Conservation (phyloP, 352 stramenopile genomes). For the Phytophthora citricola region DNA sequence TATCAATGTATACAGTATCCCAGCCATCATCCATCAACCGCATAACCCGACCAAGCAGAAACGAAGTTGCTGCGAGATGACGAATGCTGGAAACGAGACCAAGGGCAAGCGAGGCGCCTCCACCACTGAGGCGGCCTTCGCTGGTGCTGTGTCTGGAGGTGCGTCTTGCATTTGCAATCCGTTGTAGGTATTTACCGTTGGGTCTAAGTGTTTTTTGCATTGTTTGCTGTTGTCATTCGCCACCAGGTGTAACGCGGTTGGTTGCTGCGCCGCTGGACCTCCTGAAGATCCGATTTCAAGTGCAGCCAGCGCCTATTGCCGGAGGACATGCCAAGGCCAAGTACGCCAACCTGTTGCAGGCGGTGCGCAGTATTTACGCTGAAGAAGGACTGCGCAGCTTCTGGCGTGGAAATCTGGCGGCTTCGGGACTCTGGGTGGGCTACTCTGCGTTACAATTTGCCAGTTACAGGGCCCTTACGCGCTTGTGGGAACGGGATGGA, state of each 20-base stretch:
- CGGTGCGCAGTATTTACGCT: slow-evolving; percentile 70
- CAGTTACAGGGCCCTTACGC: slow-evolving; percentile 60
- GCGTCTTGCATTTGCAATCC: not conserved
- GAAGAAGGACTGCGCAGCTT: slow-evolving; percentile 86
- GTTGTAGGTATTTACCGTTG: not conserved
- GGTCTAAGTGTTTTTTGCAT: slow-evolving; percentile 2
- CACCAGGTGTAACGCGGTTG: slow-evolving; percentile 63
- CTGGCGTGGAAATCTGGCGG: slow-evolving; percentile 84
- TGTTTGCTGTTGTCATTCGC: not conserved
- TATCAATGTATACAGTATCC: not conserved
- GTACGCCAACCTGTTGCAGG: slow-evolving; percentile 62
- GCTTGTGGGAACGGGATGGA: slow-evolving; percentile 42
- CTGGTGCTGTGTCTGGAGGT: slow-evolving; percentile 74
- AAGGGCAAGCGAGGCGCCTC: slow-evolving; percentile 38
- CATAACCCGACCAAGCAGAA: slow-evolving; percentile 17
- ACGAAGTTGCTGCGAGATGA: slow-evolving; percentile 20
- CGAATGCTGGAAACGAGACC: slow-evolving; percentile 10
- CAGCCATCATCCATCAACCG: slow-evolving; percentile 25
- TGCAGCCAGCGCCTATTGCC: slow-evolving; percentile 66
- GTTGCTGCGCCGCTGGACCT: slow-evolving; percentile 81
- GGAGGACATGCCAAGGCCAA: slow-evolving; percentile 34
- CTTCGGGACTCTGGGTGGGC: slow-evolving; percentile 80
- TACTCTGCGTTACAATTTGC: slow-evolving; percentile 86
- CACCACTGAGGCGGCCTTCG: slow-evolving; percentile 56
- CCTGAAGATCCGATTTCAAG: slow-evolving; percentile 86